Conservation (phyloP, 345 rosid species). For the Camelina neglecta region DNA sequence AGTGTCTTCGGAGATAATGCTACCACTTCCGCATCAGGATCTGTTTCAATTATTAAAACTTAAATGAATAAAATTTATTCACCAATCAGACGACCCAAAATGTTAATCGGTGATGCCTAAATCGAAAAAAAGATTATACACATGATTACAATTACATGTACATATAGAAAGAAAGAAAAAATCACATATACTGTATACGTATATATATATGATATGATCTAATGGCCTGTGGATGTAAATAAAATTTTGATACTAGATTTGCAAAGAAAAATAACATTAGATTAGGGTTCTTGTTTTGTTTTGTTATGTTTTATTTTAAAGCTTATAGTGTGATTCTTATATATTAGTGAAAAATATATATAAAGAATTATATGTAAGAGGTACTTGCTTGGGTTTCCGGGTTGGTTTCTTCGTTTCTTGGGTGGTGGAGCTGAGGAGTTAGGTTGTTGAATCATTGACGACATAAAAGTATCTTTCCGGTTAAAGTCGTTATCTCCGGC, state of each 20-base stretch:
- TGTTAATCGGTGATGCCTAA: conserved; percentile 20
- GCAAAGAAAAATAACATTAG: background rate
- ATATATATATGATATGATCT: background rate
- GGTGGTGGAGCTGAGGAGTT: conserved; percentile 56
- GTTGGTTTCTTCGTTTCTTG: conserved; percentile 79
- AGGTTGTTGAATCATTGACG: conserved; percentile 53
- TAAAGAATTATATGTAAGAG: conserved; percentile 13
- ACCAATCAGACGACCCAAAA: background rate
- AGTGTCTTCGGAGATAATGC: conserved; percentile 88
- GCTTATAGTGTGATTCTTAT: conserved; percentile 9
- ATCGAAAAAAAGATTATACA: background rate
- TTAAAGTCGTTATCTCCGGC: conserved; percentile 48
- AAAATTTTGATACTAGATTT: conserved; percentile 9
- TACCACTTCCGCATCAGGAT: conserved; percentile 90
- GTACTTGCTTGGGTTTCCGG: conserved; percentile 82
- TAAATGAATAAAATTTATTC: background rate
- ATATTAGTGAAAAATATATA: conserved; percentile 7
- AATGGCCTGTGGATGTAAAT: conserved; percentile 1
- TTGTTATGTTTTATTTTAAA: background rate
- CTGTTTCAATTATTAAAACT: conserved; percentile 44
- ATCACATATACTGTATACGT: background rate
- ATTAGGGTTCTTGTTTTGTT: conserved; percentile 28
- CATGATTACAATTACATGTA: background rate
- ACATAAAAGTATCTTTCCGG: conserved; percentile 52
- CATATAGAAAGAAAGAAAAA: background rate